These are phyloP conservation scores for Ceriops tagal DNA, from an alignment of 345 rosid genomes.

Conservation along the genomic window DNA sequence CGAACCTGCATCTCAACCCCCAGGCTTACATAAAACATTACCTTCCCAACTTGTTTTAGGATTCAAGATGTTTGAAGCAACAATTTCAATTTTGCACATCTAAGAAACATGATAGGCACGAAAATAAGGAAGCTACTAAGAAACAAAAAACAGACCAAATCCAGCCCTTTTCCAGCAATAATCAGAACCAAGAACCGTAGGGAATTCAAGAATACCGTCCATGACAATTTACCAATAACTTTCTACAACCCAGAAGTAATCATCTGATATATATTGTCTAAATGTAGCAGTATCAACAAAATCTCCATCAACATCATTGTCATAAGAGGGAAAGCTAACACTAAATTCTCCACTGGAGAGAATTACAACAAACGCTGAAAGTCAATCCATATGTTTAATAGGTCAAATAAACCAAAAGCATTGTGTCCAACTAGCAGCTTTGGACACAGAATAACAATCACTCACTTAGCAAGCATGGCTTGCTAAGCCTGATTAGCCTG, in stretches of 20 bases:
- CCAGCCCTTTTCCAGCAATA: not conserved
- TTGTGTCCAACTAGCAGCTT: too few species aligned
- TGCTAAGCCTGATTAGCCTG: constrained; percentile 68
- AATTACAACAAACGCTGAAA: constrained; percentile 12
- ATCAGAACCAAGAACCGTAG: not conserved
- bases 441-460: constrained; percentile 17
- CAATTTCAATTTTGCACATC: too few species aligned
- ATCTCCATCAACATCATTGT: constrained; percentile 4
- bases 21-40: too few species aligned
- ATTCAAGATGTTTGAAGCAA: too few species aligned
- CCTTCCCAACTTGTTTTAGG: too few species aligned
- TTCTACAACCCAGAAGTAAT: not conserved
- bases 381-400: not conserved
- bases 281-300: not conserved
- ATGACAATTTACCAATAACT: not conserved
- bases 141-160: not conserved
- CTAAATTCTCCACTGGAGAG: constrained; percentile 20
- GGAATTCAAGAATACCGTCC: not conserved
- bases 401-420: constrained; percentile 9
- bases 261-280: not conserved
- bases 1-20: too few species aligned
- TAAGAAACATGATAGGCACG: too few species aligned
- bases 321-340: not conserved
- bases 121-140: too few species aligned
- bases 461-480: constrained; percentile 50